Conservation (phyloP, 345 rosid species). For the Aurinia saxatilis region DNA sequence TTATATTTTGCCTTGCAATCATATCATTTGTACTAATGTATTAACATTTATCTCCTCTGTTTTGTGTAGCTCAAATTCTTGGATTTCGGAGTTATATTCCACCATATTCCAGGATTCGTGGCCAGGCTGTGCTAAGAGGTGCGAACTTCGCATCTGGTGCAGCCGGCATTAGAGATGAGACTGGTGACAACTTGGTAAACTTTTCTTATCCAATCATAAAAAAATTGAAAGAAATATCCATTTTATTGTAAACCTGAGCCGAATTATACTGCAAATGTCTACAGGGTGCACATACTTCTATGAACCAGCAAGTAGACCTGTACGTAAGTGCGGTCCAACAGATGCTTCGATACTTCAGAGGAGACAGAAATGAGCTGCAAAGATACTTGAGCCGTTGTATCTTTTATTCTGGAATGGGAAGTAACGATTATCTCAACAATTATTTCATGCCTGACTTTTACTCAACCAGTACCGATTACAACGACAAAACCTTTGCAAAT, state of each 20-base stretch:
- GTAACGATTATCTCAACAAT: slow-evolving; percentile 88
- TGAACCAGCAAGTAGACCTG: slow-evolving; percentile 56
- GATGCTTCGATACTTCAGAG: slow-evolving; percentile 60
- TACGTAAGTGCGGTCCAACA: slow-evolving; percentile 41
- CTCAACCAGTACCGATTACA: slow-evolving; percentile 49
- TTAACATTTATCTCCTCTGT: neutral
- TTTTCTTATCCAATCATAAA: neutral
- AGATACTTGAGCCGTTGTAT: slow-evolving; percentile 62
- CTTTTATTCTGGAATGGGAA: slow-evolving; percentile 70
- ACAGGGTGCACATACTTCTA: slow-evolving; percentile 70
- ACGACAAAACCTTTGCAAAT: slow-evolving; percentile 49
- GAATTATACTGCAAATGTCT: neutral
- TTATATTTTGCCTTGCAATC: no score
- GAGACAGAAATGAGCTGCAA: slow-evolving; percentile 43
- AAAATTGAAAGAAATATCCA: neutral
- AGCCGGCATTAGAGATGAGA: slow-evolving; percentile 84
- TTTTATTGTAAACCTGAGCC: neutral
- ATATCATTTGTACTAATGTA: no score
- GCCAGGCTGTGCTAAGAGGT: slow-evolving; percentile 46
- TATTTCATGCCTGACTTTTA: slow-evolving; percentile 80
- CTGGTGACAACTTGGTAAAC: slow-evolving; percentile 73
- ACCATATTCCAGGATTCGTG: slow-evolving; percentile 56
- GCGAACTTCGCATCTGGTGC: slow-evolving; percentile 90
- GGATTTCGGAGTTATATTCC: slow-evolving; percentile 60
- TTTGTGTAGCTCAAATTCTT: slow-evolving; percentile 56